A percentile compares a stretch with the other conserved stretches of the same genome.
phyloP scores from a whole-genome alignment of 768 basidiomycete genomes.

The Austroboletus festivus region DNA sequence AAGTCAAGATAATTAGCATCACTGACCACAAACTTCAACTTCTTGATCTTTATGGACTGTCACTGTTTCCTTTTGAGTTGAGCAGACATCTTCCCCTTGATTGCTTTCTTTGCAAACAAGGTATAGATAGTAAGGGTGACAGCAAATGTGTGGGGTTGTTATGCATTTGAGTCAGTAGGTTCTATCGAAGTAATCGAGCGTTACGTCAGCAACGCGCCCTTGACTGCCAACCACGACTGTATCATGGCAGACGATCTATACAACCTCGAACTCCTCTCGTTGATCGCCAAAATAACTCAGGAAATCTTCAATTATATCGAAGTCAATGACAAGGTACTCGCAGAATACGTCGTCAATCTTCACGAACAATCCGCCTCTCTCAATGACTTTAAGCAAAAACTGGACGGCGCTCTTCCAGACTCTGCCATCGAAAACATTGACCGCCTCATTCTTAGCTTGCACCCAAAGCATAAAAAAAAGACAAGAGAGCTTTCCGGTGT shows the following conservation, averaged over 20 bases:
- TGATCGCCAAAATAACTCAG: constrained; percentile 88
- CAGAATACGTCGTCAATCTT: constrained; percentile 91
- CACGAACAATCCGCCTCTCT: constrained; percentile 82
- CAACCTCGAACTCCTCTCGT: constrained; percentile 88
- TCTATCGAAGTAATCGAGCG: no score
- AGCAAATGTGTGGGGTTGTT: no score
- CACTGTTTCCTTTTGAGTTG: no score
- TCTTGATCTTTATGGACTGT: no score
- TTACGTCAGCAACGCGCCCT: constrained; percentile 19
- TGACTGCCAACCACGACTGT: constrained; percentile 29
- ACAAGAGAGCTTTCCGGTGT: constrained; percentile 32
- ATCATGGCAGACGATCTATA: constrained; percentile 85
- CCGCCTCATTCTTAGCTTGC: constrained; percentile 89
- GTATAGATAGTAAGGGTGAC: no score
- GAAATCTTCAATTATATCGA: constrained; percentile 88
- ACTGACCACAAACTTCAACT: no score
- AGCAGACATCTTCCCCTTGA: no score
- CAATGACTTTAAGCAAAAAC: constrained; percentile 74
- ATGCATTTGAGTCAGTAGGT: no score
- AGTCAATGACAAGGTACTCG: constrained; percentile 86
- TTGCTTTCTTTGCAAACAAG: no score
- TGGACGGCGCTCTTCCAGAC: constrained; percentile 80
- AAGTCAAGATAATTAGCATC: no score
- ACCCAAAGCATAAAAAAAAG: constrained; percentile 91
- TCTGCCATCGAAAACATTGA: constrained; percentile 92